Evolutionary conservation across 257 asterid genomes (phyloP).

Genomic region (Knoxia roxburghii): DNA sequence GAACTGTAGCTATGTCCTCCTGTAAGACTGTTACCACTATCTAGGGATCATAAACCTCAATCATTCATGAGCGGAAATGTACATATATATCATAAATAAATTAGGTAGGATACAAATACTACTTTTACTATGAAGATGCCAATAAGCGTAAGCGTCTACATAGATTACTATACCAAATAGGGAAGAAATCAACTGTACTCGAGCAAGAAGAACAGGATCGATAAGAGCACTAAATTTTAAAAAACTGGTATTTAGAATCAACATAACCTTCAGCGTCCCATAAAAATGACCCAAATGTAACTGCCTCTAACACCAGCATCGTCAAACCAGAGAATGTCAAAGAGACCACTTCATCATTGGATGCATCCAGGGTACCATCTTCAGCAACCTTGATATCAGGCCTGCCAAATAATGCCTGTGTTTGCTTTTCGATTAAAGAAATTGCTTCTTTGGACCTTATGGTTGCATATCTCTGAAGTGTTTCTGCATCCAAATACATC

Average conservation of each 20-base stretch:
- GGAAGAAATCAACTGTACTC: neutral
- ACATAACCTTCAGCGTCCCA: slow-evolving; percentile 82
- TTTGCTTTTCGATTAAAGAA: slow-evolving; percentile 80
- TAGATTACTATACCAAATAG: neutral
- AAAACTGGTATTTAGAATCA: slow-evolving; percentile 60
- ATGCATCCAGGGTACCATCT: slow-evolving; percentile 63
- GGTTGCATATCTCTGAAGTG: slow-evolving; percentile 82
- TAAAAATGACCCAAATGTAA: slow-evolving; percentile 77
- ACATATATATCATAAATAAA: neutral
- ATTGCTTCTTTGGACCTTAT: slow-evolving; percentile 81
- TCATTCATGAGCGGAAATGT: neutral
- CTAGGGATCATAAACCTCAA: neutral
- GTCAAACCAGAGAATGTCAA: slow-evolving; percentile 70
- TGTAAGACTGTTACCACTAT: too few species aligned
- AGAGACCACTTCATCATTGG: slow-evolving; percentile 59
- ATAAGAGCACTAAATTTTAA: slow-evolving; percentile 39
- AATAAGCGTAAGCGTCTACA: neutral
- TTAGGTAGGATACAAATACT: neutral
- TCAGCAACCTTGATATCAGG: slow-evolving; percentile 64
- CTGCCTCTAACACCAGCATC: slow-evolving; percentile 82
- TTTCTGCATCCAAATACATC: slow-evolving; percentile 86
- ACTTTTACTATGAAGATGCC: neutral
- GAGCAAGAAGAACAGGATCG: slow-evolving; percentile 8
- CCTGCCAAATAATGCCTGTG: slow-evolving; percentile 83
- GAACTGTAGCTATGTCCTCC: too few species aligned